Evolutionary conservation across 2,329 filamentous ascomycete species (phyloP).

Genomic region (Fusarium phyllophilum): DNA sequence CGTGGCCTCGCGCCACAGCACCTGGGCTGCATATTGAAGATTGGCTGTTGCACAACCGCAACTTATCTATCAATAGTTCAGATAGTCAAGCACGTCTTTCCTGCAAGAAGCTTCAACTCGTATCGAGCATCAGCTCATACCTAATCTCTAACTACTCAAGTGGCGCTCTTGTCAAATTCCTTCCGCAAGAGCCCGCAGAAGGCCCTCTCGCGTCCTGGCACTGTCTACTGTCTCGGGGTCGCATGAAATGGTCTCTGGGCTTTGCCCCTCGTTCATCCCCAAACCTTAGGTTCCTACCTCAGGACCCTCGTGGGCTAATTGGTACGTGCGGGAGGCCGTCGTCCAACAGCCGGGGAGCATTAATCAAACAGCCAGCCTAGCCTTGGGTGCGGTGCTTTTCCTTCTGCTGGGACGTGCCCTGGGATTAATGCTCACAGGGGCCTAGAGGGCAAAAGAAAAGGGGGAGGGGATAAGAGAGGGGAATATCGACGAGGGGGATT

Average conservation of each 20-base stretch:
- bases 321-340: slow-evolving; percentile 40
- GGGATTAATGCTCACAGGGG: slow-evolving; percentile 31
- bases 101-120: neutral
- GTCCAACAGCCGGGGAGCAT: slow-evolving; percentile 38
- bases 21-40: neutral
- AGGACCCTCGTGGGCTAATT: slow-evolving; percentile 26
- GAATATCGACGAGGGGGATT: slow-evolving; percentile 19
- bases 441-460: slow-evolving; percentile 19
- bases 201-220: slow-evolving; percentile 23
- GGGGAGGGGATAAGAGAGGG: slow-evolving; percentile 25
- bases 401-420: slow-evolving; percentile 39
- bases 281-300: slow-evolving; percentile 25
- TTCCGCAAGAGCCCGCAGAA: slow-evolving; percentile 6
- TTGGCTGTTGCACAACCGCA: neutral
- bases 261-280: slow-evolving; percentile 35
- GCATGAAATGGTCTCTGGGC: slow-evolving; percentile 40
- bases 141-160: slow-evolving; percentile 15
- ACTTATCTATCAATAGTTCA: slow-evolving; percentile 11
- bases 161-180: slow-evolving; percentile 28
- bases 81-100: neutral
- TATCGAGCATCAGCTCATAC: neutral
- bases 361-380: slow-evolving; percentile 43
- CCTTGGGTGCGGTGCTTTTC: slow-evolving; percentile 27
- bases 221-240: slow-evolving; percentile 36
- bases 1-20: slow-evolving; percentile 30